Evolutionary conservation across 2,329 filamentous ascomycete genomes (phyloP).

Genomic region (Apiospora malaysiana): DNA sequence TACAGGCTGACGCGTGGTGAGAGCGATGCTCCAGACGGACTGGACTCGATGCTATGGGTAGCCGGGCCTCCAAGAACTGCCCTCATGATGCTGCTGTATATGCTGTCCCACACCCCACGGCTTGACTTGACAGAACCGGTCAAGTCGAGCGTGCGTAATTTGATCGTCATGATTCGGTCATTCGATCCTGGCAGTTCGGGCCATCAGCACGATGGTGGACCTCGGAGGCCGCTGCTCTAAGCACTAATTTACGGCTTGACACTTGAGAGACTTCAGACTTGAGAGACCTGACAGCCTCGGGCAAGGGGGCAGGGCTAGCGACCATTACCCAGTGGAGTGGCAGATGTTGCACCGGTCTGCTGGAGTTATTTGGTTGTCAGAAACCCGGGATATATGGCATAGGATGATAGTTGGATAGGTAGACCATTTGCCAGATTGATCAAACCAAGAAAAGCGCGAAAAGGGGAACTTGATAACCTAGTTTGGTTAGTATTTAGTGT

Average conservation of each 20-base stretch:
- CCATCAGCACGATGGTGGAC: background rate
- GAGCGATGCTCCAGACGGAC: background rate
- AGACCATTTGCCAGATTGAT: background rate
- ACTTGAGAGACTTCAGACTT: too few species aligned
- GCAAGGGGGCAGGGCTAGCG: background rate
- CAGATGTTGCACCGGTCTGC: background rate
- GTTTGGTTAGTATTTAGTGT: too few species aligned
- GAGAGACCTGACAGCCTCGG: slow-evolving; percentile 4
- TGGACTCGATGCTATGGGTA: background rate
- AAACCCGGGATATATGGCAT: too few species aligned
- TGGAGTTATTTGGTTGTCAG: background rate
- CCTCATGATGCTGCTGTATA: slow-evolving; percentile 1
- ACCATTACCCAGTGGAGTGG: background rate
- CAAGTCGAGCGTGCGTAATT: slow-evolving; percentile 1
- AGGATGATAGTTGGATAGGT: too few species aligned
- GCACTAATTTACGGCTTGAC: background rate
- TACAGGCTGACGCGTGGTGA: slow-evolving; percentile 5
- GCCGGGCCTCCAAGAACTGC: background rate
- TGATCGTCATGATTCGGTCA: slow-evolving; percentile 7
- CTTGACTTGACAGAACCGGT: background rate
- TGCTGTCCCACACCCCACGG: background rate
- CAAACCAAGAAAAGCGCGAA: too few species aligned
- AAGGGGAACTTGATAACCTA: background rate
- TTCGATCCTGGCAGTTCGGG: background rate
- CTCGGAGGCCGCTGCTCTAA: slow-evolving; percentile 5